phyloP scores from a whole-genome alignment of 2,329 filamentous ascomycete genomes.

The Cladosporium sp. region DNA sequence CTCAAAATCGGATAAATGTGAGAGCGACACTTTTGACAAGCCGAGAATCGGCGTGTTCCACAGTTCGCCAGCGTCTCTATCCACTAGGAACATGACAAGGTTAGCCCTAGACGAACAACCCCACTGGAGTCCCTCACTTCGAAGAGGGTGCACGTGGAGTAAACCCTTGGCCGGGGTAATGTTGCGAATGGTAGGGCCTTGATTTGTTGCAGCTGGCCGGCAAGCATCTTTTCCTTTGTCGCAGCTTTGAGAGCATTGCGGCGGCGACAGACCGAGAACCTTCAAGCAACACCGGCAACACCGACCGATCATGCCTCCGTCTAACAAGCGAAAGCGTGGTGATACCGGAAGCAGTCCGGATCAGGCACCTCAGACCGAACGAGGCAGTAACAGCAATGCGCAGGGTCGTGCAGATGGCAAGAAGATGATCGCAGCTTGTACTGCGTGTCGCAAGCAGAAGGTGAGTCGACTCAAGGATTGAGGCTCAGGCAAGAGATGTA shows the following conservation, averaged over 20 bases:
- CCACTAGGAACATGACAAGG: no score
- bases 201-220: neutral
- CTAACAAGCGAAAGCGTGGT: neutral
- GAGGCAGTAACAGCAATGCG: neutral
- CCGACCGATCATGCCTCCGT: neutral
- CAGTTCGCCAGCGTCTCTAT: no score
- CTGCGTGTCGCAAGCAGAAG: conserved; percentile 52
- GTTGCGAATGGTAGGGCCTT: neutral
- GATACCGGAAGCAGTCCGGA: neutral
- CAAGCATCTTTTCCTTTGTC: no score
- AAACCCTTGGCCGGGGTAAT: neutral
- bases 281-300: no score
- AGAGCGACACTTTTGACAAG: no score
- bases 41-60: no score
- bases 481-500: no score
- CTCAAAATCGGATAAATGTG: no score
- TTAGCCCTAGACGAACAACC: neutral
- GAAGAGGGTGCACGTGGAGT: neutral
- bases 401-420: conserved; percentile 10
- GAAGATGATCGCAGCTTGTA: conserved; percentile 38
- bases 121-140: neutral
- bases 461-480: neutral
- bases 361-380: neutral
- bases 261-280: no score
- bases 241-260: no score